phyloP scores from a whole-genome alignment of 257 asterid species.

The Gentiana macrophylla region DNA sequence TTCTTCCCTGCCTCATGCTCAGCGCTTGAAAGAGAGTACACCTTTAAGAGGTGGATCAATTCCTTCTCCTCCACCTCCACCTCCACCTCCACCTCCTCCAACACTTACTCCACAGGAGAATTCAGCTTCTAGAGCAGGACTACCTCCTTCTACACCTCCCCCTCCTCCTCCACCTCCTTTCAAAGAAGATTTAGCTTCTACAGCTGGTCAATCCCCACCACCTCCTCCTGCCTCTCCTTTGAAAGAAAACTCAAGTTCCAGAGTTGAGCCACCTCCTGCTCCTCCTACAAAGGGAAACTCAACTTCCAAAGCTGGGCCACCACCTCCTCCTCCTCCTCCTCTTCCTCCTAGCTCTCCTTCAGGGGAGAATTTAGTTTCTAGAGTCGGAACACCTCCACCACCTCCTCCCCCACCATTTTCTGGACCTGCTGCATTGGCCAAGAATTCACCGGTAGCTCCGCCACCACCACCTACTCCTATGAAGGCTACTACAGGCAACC shows the following conservation, averaged over 20 bases:
- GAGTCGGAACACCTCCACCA: slow-evolving; percentile 19
- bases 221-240: slow-evolving; percentile 19
- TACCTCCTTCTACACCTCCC: slow-evolving; percentile 17
- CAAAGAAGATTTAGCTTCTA: slow-evolving; percentile 11
- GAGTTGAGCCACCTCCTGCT: slow-evolving; percentile 13
- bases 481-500: slow-evolving; percentile 2
- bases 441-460: slow-evolving; percentile 12
- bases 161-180: slow-evolving; percentile 10
- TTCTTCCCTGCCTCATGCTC: slow-evolving; percentile 17
- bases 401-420: slow-evolving; percentile 24
- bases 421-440: slow-evolving; percentile 11
- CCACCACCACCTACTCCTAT: slow-evolving; percentile 35
- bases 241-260: slow-evolving; percentile 7
- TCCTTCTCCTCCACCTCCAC: slow-evolving; percentile 37
- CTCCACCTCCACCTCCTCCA: slow-evolving; percentile 25
- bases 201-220: slow-evolving; percentile 12
- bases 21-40: slow-evolving; percentile 21
- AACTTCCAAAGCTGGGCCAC: neutral
- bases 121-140: slow-evolving; percentile 19
- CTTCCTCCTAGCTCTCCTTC: slow-evolving; percentile 10
- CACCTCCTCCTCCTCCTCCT: slow-evolving; percentile 19
- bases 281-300: slow-evolving; percentile 8
- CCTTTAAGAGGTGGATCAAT: slow-evolving; percentile 11
- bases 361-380: slow-evolving; percentile 11
- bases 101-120: slow-evolving; percentile 16